A percentile compares a stretch with the other conserved stretches of the same genome.
Conservation (phyloP, 768 basidiomycete species). For the Mycena indigotica region DNA sequence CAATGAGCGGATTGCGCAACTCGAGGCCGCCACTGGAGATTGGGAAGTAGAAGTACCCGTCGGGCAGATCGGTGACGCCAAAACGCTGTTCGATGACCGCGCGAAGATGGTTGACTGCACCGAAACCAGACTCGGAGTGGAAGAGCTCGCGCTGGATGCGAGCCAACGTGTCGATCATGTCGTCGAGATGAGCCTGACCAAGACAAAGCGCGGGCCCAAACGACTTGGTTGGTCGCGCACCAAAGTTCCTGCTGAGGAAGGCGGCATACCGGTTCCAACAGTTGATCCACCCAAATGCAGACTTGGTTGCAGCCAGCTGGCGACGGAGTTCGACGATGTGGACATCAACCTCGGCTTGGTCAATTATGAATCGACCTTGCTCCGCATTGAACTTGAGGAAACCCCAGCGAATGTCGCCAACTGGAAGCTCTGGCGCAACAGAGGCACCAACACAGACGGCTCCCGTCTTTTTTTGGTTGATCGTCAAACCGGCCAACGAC, state of each 20-base stretch:
- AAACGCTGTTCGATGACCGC: slow-evolving; percentile 34
- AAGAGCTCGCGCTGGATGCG: slow-evolving; percentile 39
- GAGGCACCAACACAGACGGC: slow-evolving; percentile 36
- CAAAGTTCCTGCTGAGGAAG: slow-evolving; percentile 40
- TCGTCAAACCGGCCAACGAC: slow-evolving; percentile 40
- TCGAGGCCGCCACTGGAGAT: slow-evolving; percentile 40
- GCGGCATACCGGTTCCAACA: slow-evolving; percentile 43
- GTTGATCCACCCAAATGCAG: slow-evolving; percentile 42
- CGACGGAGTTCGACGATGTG: slow-evolving; percentile 42
- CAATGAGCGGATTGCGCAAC: slow-evolving; percentile 40
- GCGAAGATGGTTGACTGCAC: slow-evolving; percentile 27
- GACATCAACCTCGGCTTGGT: slow-evolving; percentile 36
- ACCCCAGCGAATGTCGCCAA: slow-evolving; percentile 42
- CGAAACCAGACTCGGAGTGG: slow-evolving; percentile 20
- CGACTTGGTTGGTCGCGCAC: slow-evolving; percentile 36
- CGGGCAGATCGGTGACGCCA: slow-evolving; percentile 36
- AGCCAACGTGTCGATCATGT: slow-evolving; percentile 35
- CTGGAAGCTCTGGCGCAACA: slow-evolving; percentile 27
- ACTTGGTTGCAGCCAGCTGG: slow-evolving; percentile 38
- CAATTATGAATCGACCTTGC: slow-evolving; percentile 36
- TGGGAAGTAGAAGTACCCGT: slow-evolving; percentile 45
- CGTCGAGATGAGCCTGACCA: slow-evolving; percentile 33
- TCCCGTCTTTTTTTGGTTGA: slow-evolving; percentile 47
- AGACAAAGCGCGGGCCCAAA: slow-evolving; percentile 36
- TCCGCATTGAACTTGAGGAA: slow-evolving; percentile 40